Percentiles rank a stretch among this genome's conserved stretches.
These are phyloP conservation scores for Cyclotella kingstonii DNA, from an alignment of 108 stramenopile species.

Conservation along the genomic window DNA sequence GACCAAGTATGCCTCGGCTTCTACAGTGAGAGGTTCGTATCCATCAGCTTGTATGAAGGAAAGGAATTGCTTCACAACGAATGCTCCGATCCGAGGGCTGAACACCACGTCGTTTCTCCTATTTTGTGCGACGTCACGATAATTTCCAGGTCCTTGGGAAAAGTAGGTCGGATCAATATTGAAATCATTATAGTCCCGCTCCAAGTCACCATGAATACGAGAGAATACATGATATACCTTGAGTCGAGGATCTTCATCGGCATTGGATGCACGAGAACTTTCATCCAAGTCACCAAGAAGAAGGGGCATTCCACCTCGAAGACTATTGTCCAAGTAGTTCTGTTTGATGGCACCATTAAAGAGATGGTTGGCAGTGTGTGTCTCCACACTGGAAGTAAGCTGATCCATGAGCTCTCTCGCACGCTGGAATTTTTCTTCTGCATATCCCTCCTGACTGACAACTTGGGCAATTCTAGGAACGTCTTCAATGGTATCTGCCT, in stretches of 20 bases:
- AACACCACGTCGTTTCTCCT: conserved; percentile 92
- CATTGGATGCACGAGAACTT: conserved; percentile 55
- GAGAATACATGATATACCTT: conserved; percentile 93
- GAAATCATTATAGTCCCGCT: conserved; percentile 97
- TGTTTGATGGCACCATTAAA: conserved; percentile 91
- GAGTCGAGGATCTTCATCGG: conserved; percentile 74
- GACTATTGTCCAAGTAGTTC: conserved; percentile 93
- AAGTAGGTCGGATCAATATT: conserved; percentile 87
- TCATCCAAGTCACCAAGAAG: conserved; percentile 84
- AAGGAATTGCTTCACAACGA: conserved; percentile 87
- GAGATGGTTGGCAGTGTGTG: conserved; percentile 81
- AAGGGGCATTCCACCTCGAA: conserved; percentile 93
- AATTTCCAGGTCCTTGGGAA: conserved; percentile 95
- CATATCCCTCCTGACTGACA: conserved; percentile 65
- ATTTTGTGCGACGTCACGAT: conserved; percentile 96
- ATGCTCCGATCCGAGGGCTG: conserved; percentile 81
- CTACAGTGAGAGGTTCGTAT: conserved; percentile 95
- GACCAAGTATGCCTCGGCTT: conserved; percentile 78
- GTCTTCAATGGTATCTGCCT: conserved; percentile 66
- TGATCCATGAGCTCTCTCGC: conserved; percentile 78
- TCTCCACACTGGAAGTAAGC: conserved; percentile 84
- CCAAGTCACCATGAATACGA: conserved; percentile 96
- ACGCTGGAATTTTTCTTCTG: conserved; percentile 62
- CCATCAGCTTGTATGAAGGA: conserved; percentile 94
- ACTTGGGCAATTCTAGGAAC: conserved; percentile 66